These are phyloP conservation scores for Alternaria panax DNA, from an alignment of 2,329 filamentous ascomycete species.

Conservation along the genomic window DNA sequence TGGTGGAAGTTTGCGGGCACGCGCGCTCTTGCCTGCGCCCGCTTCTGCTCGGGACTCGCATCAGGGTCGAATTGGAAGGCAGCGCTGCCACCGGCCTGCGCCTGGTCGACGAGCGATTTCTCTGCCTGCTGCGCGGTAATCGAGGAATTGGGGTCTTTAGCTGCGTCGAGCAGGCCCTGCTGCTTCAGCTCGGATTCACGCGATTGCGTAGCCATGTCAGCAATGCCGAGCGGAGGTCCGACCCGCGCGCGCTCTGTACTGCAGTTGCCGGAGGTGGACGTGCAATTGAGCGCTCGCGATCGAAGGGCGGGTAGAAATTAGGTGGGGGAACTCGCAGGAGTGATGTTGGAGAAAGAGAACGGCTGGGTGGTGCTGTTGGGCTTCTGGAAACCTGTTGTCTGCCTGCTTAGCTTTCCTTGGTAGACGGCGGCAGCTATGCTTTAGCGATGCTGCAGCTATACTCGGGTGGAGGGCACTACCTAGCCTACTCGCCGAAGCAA, in stretches of 20 bases:
- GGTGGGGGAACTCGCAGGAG: background rate
- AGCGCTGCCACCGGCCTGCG: constrained; percentile 76
- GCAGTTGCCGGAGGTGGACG: constrained; percentile 3
- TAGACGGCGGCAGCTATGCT: constrained; percentile 16
- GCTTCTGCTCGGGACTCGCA: constrained; percentile 84
- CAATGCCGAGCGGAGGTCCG: constrained; percentile 18
- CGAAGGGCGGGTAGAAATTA: background rate
- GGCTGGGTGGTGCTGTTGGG: constrained; percentile 6
- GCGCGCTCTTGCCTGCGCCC: constrained; percentile 73
- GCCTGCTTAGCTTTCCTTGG: constrained; percentile 14
- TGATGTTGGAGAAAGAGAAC: constrained; percentile 2
- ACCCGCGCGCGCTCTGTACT: constrained; percentile 4
- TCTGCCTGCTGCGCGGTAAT: constrained; percentile 76
- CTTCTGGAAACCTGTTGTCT: constrained; percentile 15
- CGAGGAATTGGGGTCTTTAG: constrained; percentile 71
- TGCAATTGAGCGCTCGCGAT: constrained; percentile 19
- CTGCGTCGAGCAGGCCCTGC: constrained; percentile 80
- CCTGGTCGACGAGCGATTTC: constrained; percentile 76
- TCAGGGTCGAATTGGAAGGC: constrained; percentile 89
- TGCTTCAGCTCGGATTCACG: constrained; percentile 74
- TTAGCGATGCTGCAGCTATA: constrained; percentile 16
- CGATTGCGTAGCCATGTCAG: constrained; percentile 40
- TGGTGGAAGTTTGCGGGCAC: constrained; percentile 71
- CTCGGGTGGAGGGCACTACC: constrained; percentile 8
- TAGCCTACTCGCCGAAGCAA: constrained; percentile 5